A percentile compares a stretch with the other conserved stretches of the same genome.
phyloP scores from a whole-genome alignment of 2,329 filamentous ascomycete genomes.

The Fusarium chlamydosporum region DNA sequence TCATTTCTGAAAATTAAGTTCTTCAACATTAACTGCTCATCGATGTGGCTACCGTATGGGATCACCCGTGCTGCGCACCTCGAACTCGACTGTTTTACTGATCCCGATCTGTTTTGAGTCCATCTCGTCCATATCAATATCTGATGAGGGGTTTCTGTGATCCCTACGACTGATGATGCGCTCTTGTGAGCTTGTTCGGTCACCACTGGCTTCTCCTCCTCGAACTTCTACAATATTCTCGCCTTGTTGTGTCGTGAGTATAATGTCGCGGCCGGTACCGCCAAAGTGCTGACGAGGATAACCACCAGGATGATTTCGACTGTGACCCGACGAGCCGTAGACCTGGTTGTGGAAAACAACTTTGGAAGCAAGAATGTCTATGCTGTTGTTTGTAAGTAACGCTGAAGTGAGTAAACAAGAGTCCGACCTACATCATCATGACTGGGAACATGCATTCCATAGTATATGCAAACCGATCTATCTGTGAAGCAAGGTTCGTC shows the following conservation, averaged over 20 bases:
- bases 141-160: constrained; percentile 38
- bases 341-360: constrained; percentile 50
- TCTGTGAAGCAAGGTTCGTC: constrained; percentile 55
- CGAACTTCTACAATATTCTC: constrained; percentile 46
- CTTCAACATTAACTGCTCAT: background rate
- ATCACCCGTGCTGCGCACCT: constrained; percentile 37
- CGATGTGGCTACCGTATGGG: constrained; percentile 5
- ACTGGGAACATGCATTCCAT: constrained; percentile 60
- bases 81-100: constrained; percentile 45
- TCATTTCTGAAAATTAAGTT: background rate
- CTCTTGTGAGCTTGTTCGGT: constrained; percentile 45
- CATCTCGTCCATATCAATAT: constrained; percentile 48
- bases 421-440: constrained; percentile 56
- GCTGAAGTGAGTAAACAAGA: rapidly evolving
- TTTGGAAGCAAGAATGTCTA: constrained; percentile 56
- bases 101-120: constrained; percentile 43
- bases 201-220: constrained; percentile 23
- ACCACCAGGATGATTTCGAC: constrained; percentile 20
- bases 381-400: constrained; percentile 38
- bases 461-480: constrained; percentile 60
- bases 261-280: constrained; percentile 27
- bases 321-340: constrained; percentile 44
- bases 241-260: constrained; percentile 41
- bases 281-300: constrained; percentile 35
- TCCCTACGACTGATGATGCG: constrained; percentile 41